Evolutionary conservation across 305 asterid species (phyloP), one percentile per base, ranked within the genome.

Genomic region (Fraxinus sp.): DNA sequence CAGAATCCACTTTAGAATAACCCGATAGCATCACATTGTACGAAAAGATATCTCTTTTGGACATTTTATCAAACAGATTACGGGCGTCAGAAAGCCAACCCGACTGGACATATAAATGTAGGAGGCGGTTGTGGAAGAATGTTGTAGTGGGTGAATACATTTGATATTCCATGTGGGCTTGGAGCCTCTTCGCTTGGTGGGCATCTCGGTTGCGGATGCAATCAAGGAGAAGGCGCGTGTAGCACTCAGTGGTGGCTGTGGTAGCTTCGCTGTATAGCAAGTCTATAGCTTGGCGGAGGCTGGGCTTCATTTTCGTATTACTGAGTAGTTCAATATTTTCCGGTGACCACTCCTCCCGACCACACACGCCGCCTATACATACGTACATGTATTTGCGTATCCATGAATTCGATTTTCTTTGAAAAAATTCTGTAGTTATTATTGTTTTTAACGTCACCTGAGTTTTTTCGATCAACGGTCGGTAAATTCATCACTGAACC

Each of bases 11-110:
- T 59, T 81, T 75, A 13, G 84, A 75, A 57, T 74, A 75, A 8
- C 64, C 80, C 22, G 80, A 81, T 0, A 81, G 80, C 84, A 81
- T 81, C 18, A 26, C 64, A 57, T 81, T 81, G 35, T 81, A 81
- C 10, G 84, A 81, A 55, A 81, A 75, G 68, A 81, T 57, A 57
- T 75, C 84, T 62, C 46, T 37, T 24, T 49, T 55, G 79, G 80
- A 49, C 75, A 81, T 81, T 81, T 52, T 81, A 57, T 36, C 84
- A 18, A 81, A 81, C 80, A 75, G 41, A 24, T 75, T 14, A 49
- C 22, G 80, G 33, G 84, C 84, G 3, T 81, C 80, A 1, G 41
- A 81, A n/a, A 74, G 3, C 14, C 39, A n/a, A 2, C 80, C 75
- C 20, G 80, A 74, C 64, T 55, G 36, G 13, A 70, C 39, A n/a